Percentiles rank a stretch among this genome's conserved stretches.
Evolutionary conservation across 805 yeast species (phyloP).

Genomic region (Lipomyces sp.): DNA sequence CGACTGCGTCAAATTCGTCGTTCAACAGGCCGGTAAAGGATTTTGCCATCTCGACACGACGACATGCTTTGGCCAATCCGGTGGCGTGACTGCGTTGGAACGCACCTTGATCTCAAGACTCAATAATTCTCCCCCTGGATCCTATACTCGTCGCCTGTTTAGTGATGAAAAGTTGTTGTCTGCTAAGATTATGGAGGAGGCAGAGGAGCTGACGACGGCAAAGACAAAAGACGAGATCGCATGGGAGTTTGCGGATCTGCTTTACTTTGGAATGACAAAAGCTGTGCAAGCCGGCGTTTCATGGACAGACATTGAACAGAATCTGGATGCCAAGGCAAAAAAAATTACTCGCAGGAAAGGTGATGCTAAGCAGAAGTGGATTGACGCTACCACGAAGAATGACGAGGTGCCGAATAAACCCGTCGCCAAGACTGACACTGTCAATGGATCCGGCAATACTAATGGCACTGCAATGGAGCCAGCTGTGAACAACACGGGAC

Average conservation of each 20-base stretch:
- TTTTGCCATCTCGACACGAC: conserved; percentile 86
- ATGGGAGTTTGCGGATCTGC: conserved; percentile 97
- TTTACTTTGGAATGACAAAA: conserved; percentile 68
- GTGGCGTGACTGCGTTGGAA: conserved; percentile 74
- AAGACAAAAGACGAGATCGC: conserved; percentile 68
- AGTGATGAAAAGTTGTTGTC: conserved; percentile 72
- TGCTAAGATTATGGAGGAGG: conserved; percentile 94
- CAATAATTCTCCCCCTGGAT: conserved; percentile 79
- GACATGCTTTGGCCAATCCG: conserved; percentile 78
- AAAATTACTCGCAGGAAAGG: conserved; percentile 94
- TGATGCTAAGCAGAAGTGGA: conserved; percentile 87
- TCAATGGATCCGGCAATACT: conserved; percentile 20
- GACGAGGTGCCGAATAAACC: conserved; percentile 7
- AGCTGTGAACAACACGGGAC: conserved; percentile 41
- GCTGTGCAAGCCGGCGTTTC: conserved; percentile 76
- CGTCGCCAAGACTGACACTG: neutral
- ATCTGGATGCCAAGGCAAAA: conserved; percentile 78
- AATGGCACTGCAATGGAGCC: neutral
- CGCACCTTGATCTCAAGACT: conserved; percentile 65
- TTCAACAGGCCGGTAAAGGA: conserved; percentile 82
- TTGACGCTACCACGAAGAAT: conserved; percentile 44
- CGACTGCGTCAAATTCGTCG: conserved; percentile 86
- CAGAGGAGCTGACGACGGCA: conserved; percentile 93
- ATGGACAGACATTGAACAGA: conserved; percentile 78
- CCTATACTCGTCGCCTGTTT: conserved; percentile 90